Percentiles rank a stretch among this genome's conserved stretches.
phyloP scores from a whole-genome alignment of 768 basidiomycete species.

The Suillus subaureus region DNA sequence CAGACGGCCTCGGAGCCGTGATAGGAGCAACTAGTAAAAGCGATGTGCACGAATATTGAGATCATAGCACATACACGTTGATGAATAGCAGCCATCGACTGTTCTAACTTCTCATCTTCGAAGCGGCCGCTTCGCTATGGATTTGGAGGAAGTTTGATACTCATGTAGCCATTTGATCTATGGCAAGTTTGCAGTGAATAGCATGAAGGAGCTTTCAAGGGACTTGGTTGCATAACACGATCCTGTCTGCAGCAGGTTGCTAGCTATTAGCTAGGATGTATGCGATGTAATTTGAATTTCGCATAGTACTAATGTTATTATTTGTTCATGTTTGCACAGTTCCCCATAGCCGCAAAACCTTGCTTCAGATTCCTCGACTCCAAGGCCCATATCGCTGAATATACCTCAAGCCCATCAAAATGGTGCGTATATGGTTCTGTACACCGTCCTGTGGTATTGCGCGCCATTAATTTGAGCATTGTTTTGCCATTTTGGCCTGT shows the following conservation, averaged over 20 bases:
- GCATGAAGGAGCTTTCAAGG: neutral
- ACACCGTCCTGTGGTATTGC: neutral
- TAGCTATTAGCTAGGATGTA: neutral
- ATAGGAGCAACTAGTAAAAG: neutral
- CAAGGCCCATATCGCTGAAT: constrained; percentile 19
- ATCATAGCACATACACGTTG: neutral
- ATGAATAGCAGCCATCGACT: neutral
- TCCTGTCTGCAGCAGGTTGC: neutral
- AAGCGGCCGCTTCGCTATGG: neutral
- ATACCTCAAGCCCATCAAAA: constrained; percentile 35
- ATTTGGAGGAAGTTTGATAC: neutral
- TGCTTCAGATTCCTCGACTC: constrained; percentile 18
- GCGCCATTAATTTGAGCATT: neutral
- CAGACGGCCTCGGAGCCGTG: neutral
- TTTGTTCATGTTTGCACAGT: constrained; percentile 8
- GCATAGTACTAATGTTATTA: neutral
- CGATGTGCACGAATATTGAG: neutral
- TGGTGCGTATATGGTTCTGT: constrained; percentile 36
- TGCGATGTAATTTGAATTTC: neutral
- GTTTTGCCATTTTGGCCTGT: constrained; percentile 10
- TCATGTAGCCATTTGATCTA: neutral
- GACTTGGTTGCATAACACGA: neutral
- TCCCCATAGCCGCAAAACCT: constrained; percentile 5
- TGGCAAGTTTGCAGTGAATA: neutral
- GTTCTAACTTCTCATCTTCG: neutral